Conservation (phyloP, 2,329 filamentous ascomycete species). For the Ophiocordyceps sinensis region DNA sequence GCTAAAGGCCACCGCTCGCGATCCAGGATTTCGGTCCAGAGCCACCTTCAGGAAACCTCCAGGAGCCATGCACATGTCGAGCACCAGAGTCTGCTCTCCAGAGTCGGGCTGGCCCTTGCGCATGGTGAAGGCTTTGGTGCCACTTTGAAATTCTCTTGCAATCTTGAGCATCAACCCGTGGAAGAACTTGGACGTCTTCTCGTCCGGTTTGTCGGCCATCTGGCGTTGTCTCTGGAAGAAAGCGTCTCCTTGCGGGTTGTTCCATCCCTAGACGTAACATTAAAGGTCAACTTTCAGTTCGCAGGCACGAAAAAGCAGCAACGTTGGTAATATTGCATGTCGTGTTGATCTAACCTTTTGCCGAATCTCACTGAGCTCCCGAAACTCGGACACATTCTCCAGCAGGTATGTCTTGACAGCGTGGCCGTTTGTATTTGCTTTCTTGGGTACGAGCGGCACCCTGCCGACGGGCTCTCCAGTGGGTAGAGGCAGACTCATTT, state of each 20-base stretch:
- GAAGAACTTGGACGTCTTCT: conserved; percentile 7
- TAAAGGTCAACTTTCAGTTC: not conserved
- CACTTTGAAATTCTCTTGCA: conserved; percentile 23
- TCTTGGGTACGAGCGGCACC: not conserved
- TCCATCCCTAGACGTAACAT: not conserved
- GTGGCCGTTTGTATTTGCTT: not conserved
- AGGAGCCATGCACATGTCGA: conserved; percentile 43
- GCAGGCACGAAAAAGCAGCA: not conserved
- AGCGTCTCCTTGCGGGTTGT: not conserved
- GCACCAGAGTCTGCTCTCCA: conserved; percentile 13
- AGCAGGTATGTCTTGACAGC: not conserved
- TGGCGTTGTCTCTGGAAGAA: not conserved
- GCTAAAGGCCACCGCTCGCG: conserved; percentile 21
- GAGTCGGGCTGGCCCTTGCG: not conserved
- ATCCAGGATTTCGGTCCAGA: conserved; percentile 18
- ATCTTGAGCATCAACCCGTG: conserved; percentile 28
- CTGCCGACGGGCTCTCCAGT: too few species aligned
- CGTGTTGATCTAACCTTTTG: not conserved
- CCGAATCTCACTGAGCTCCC: not conserved
- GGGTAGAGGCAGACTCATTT: too few species aligned
- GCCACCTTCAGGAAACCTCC: conserved; percentile 32
- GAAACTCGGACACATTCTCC: not conserved
- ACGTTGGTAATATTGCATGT: too few species aligned
- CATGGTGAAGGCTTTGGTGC: conserved; percentile 17
- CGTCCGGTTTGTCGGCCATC: not conserved